A percentile compares a stretch with the other conserved stretches of the same genome.
phyloP scores from a whole-genome alignment of 1,139 yeast species.

The Diutina scorzettiae region DNA sequence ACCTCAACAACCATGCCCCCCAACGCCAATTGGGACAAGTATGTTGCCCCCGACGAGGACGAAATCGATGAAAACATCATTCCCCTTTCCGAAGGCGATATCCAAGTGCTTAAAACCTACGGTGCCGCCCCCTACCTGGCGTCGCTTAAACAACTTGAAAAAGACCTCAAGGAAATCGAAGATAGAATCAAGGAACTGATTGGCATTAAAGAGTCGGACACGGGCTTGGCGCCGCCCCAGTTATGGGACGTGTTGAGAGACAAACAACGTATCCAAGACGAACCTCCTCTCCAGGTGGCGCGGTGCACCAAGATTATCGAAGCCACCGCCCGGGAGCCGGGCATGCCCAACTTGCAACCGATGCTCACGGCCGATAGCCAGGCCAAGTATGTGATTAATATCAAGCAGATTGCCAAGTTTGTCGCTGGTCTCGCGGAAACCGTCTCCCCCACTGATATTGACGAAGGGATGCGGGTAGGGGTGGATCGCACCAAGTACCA shows the following conservation, averaged over 20 bases:
- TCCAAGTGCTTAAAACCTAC: conserved; percentile 89
- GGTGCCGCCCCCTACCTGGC: conserved; percentile 95
- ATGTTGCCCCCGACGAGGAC: conserved; percentile 70
- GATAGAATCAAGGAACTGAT: conserved; percentile 84
- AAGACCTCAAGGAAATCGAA: conserved; percentile 75
- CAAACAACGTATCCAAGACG: conserved; percentile 83
- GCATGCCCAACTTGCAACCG: conserved; percentile 10
- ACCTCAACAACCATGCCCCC: conserved; percentile 45
- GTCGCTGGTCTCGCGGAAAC: conserved; percentile 95
- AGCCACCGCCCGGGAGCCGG: conserved; percentile 24
- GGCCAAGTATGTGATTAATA: conserved; percentile 87
- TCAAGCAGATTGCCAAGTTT: conserved; percentile 95
- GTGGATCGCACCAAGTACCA: conserved; percentile 96
- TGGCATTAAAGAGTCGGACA: conserved; percentile 89
- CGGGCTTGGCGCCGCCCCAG: conserved; percentile 92
- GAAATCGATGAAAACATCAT: conserved; percentile 57
- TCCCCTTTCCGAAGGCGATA: conserved; percentile 92
- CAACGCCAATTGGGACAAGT: conserved; percentile 95
- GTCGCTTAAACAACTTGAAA: conserved; percentile 68
- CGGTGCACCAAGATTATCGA: conserved; percentile 96
- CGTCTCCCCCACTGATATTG: conserved; percentile 96
- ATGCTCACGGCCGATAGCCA: conserved; percentile 62
- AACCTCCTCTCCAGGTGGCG: conserved; percentile 95
- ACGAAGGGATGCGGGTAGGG: conserved; percentile 99
- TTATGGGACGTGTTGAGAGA: conserved; percentile 98